These are phyloP conservation scores for Adansonia digitata DNA, from an alignment of 345 rosid genomes.

Conservation along the genomic window DNA sequence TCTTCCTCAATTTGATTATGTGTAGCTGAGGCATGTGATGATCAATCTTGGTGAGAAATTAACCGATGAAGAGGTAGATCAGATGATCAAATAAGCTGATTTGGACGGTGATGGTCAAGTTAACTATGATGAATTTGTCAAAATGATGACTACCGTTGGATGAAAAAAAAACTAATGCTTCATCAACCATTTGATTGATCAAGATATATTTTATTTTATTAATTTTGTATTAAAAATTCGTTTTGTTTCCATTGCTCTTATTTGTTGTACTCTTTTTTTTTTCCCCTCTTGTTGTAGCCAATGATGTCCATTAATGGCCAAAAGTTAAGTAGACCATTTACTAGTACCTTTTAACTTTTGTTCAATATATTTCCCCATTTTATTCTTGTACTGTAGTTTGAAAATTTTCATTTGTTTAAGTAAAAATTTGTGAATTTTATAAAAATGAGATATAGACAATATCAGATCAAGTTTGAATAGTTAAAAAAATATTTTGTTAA, in stretches of 20 bases:
- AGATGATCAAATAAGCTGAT: constrained; percentile 94
- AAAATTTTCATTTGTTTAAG: not conserved
- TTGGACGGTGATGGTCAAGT: constrained; percentile 96
- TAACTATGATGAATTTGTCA: constrained; percentile 79
- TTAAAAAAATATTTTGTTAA: no score
- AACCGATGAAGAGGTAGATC: constrained; percentile 77
- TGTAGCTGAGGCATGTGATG: constrained; percentile 89
- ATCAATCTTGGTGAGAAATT: constrained; percentile 89
- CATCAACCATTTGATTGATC: not conserved
- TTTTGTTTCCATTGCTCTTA: constrained; percentile 3
- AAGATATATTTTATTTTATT: not conserved
- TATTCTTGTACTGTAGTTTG: constrained; percentile 9
- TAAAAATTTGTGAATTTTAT: no score
- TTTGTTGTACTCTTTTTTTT: constrained; percentile 5
- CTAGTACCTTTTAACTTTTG: constrained; percentile 10
- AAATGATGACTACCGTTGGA: constrained; percentile 58
- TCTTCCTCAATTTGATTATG: not conserved
- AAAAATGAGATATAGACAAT: no score
- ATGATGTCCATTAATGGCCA: not conserved
- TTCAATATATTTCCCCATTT: constrained; percentile 12
- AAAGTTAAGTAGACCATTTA: constrained; percentile 11
- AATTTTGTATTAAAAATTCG: constrained; percentile 1
- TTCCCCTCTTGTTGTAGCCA: not conserved
- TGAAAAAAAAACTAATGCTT: not conserved
- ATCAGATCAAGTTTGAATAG: no score